These are phyloP conservation scores for Phylloporus rhodoxanthus DNA, from an alignment of 768 basidiomycete genomes.

Conservation along the genomic window DNA sequence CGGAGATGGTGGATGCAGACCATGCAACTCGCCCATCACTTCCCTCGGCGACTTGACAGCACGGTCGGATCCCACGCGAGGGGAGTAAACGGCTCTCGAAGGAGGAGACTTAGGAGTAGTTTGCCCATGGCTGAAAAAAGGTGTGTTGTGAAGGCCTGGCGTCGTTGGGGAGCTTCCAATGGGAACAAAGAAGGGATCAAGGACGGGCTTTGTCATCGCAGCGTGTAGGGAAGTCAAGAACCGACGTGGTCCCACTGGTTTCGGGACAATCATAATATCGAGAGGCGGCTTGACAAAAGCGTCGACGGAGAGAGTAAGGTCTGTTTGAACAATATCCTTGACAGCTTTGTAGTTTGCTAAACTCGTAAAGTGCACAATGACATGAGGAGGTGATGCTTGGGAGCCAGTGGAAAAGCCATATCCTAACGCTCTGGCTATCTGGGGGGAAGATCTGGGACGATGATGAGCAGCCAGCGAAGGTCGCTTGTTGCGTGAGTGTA, in stretches of 20 bases:
- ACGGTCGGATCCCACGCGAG: slow-evolving; percentile 59
- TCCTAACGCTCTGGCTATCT: slow-evolving; percentile 57
- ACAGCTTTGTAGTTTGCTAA: slow-evolving; percentile 83
- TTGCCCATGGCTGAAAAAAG: slow-evolving; percentile 35
- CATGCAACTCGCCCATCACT: slow-evolving; percentile 32
- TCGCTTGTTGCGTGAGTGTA: slow-evolving; percentile 48
- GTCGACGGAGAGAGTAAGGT: slow-evolving; percentile 40
- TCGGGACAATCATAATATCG: slow-evolving; percentile 95
- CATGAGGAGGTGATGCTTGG: slow-evolving; percentile 30
- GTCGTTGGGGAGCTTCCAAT: slow-evolving; percentile 88
- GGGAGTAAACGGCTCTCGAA: slow-evolving; percentile 37
- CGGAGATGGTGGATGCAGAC: slow-evolving; percentile 59
- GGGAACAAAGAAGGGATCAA: slow-evolving; percentile 91
- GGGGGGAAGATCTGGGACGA: slow-evolving; percentile 75
- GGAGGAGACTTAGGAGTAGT: slow-evolving; percentile 39
- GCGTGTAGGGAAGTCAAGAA: slow-evolving; percentile 91
- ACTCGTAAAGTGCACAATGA: slow-evolving; percentile 86
- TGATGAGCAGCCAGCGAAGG: slow-evolving; percentile 64
- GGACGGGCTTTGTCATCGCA: slow-evolving; percentile 74
- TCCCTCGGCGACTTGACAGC: slow-evolving; percentile 53
- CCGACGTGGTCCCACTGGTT: slow-evolving; percentile 92
- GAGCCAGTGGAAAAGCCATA: slow-evolving; percentile 26
- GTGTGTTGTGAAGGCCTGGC: slow-evolving; percentile 53
- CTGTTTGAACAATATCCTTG: slow-evolving; percentile 75
- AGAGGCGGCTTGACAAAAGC: slow-evolving; percentile 49